Conservation (phyloP, 140 eudicot species). For the Stevia rebaudiana region DNA sequence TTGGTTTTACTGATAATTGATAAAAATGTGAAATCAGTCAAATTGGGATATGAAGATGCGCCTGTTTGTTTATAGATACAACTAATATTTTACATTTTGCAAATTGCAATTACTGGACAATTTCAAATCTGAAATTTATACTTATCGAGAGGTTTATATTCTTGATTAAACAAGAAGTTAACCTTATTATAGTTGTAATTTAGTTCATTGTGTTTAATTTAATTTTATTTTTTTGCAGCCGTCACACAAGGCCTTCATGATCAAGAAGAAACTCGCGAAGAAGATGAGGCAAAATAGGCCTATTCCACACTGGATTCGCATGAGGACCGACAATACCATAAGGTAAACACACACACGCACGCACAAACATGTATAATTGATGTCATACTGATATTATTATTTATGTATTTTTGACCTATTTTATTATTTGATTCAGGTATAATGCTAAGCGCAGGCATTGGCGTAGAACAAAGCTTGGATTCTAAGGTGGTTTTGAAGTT, state of each 20-base stretch:
- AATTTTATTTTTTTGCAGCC: constrained; percentile 53
- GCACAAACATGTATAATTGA: no score
- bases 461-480: constrained; percentile 83
- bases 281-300: constrained; percentile 92
- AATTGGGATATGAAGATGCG: no score
- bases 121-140: neutral
- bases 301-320: constrained; percentile 84
- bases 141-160: neutral
- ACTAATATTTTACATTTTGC: no score
- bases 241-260: constrained; percentile 79
- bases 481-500: constrained; percentile 34
- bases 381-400: neutral
- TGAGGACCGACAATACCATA: constrained; percentile 85
- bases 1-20: neutral
- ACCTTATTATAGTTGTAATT: neutral
- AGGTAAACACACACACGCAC: constrained; percentile 27
- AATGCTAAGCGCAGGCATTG: constrained; percentile 86
- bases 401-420: neutral
- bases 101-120: neutral
- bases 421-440: constrained; percentile 30
- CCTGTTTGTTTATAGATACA: no score
- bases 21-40: neutral
- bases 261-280: constrained; percentile 92
- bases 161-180: neutral
- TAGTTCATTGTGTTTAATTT: neutral